Percentiles rank a stretch among this genome's conserved stretches.
Conservation (phyloP, 2,329 filamentous ascomycete species). For the Paecilomyces niveus region DNA sequence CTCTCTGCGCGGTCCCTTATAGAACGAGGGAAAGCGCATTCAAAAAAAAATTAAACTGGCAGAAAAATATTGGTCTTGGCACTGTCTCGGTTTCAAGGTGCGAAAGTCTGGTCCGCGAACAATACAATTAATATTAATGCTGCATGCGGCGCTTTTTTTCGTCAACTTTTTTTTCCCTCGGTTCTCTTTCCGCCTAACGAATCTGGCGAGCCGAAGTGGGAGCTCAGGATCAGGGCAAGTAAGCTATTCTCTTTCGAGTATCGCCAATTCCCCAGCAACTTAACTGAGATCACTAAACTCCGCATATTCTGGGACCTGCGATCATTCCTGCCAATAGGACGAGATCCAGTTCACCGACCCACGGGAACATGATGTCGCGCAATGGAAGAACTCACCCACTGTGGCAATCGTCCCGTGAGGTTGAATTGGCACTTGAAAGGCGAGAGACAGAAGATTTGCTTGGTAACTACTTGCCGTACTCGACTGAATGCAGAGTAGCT, state of each 20-base stretch:
- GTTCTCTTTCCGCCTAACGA: neutral
- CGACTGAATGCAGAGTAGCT: neutral
- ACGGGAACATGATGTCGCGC: neutral
- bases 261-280: neutral
- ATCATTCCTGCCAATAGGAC: neutral
- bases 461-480: neutral
- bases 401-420: neutral
- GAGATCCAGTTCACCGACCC: neutral
- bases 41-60: neutral
- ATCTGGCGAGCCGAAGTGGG: neutral
- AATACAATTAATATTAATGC: neutral
- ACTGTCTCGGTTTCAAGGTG: neutral
- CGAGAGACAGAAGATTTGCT: neutral
- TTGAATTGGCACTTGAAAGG: neutral
- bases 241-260: neutral
- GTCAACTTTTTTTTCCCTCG: neutral
- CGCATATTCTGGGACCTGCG: neutral
- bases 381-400: neutral
- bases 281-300: neutral
- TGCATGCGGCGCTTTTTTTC: neutral
- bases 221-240: neutral
- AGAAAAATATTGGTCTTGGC: neutral
- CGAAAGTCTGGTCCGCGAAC: neutral
- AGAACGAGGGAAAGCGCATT: neutral
- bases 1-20: too few species aligned